Conservation (phyloP, 768 basidiomycete species). For the Suillus lakei region DNA sequence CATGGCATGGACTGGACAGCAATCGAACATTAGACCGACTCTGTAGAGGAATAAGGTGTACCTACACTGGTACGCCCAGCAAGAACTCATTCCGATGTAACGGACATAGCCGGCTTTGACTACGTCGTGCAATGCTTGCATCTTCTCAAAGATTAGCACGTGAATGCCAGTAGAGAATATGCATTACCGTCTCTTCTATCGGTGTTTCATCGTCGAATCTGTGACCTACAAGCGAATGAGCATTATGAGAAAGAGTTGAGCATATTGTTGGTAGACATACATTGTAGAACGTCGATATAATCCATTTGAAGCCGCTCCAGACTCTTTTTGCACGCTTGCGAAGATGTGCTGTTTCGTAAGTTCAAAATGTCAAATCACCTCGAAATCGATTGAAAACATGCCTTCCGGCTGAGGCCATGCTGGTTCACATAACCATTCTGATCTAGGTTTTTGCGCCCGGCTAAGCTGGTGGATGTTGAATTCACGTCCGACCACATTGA, state of each 20-base stretch:
- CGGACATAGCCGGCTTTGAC: conserved; percentile 53
- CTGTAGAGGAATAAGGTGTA: neutral
- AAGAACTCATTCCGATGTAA: conserved; percentile 50
- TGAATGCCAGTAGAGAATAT: neutral
- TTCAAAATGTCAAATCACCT: conserved; percentile 13
- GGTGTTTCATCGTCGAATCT: conserved; percentile 57
- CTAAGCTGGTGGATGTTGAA: conserved; percentile 17
- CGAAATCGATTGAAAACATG: conserved; percentile 7
- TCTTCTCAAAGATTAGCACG: conserved; percentile 22
- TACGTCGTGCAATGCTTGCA: conserved; percentile 56
- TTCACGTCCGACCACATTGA: conserved; percentile 42
- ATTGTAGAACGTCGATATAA: conserved; percentile 64
- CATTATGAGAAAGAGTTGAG: neutral
- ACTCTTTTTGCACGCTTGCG: conserved; percentile 51
- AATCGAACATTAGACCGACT: neutral
- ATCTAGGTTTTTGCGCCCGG: conserved; percentile 33
- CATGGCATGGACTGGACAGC: conserved; percentile 41
- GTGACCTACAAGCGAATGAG: conserved; percentile 38
- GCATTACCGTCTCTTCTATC: conserved; percentile 46
- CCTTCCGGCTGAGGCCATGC: conserved; percentile 50
- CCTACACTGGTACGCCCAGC: conserved; percentile 46
- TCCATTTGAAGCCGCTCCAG: conserved; percentile 49
- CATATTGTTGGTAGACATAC: conserved; percentile 25
- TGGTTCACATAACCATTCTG: conserved; percentile 53
- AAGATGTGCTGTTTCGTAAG: conserved; percentile 52